A percentile compares a stretch with the other conserved stretches of the same genome.
phyloP scores from a whole-genome alignment of 202 grass and related monocot species.

The Saccharum hybrid region DNA sequence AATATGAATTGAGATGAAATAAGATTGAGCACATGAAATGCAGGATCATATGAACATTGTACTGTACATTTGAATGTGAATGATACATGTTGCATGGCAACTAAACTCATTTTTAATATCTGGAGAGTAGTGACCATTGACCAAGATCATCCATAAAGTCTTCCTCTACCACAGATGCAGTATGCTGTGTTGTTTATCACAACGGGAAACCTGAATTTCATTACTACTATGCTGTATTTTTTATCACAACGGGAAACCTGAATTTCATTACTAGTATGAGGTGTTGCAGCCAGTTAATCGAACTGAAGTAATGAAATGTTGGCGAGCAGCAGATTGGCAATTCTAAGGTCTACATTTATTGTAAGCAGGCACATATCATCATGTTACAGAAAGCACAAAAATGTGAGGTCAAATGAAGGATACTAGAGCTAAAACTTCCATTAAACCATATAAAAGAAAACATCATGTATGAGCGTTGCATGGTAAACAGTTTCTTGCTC shows the following conservation, averaged over 20 bases:
- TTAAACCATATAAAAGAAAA: background rate
- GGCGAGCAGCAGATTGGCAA: background rate
- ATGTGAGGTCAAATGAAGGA: background rate
- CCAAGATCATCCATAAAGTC: background rate
- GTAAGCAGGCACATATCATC: background rate
- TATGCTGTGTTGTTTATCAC: background rate
- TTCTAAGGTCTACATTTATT: conserved; percentile 12
- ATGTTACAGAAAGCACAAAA: conserved; percentile 9
- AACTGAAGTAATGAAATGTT: conserved; percentile 5
- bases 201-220: no score
- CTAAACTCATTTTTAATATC: conserved; percentile 10
- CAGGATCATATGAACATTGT: background rate
- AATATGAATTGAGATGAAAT: background rate
- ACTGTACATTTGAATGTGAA: conserved; percentile 8
- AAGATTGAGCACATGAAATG: background rate
- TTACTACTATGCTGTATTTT: background rate
- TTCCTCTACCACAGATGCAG: background rate
- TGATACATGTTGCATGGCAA: background rate
- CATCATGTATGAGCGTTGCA: background rate
- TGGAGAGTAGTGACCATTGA: background rate
- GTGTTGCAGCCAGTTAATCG: background rate
- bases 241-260: no score
- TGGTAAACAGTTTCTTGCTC: background rate
- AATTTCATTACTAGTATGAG: background rate
- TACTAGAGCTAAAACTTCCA: background rate